These are phyloP conservation scores for Metschnikowia henanensis DNA, from an alignment of 805 yeast genomes.

Conservation along the genomic window DNA sequence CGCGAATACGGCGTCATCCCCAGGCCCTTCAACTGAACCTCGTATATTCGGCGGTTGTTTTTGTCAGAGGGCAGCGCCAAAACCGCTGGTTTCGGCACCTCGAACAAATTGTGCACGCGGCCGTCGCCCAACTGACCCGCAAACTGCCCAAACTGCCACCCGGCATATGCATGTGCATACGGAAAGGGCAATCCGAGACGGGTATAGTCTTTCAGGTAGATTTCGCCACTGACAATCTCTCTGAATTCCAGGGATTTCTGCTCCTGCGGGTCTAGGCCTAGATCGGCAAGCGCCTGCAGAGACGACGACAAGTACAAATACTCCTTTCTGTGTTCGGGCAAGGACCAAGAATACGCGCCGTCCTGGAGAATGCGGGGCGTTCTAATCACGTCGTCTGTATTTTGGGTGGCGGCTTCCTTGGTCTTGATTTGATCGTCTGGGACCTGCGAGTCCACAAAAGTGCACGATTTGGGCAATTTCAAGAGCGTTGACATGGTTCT, in stretches of 20 bases:
- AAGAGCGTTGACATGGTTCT: conserved; percentile 21
- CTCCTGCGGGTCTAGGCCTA: conserved; percentile 50
- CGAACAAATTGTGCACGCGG: conserved; percentile 81
- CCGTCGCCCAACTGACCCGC: conserved; percentile 99
- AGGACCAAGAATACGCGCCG: conserved; percentile 73
- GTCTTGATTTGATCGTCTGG: conserved; percentile 34
- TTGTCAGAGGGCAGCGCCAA: conserved; percentile 2
- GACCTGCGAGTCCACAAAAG: conserved; percentile 26
- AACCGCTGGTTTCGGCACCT: conserved; percentile 44
- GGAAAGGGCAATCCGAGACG: conserved; percentile 53
- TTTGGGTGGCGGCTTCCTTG: conserved; percentile 27
- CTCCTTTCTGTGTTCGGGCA: conserved; percentile 61
- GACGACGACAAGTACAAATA: conserved; percentile 59
- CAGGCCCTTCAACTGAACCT: conserved; percentile 86
- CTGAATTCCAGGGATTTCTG: conserved; percentile 46
- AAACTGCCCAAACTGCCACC: conserved; percentile 94
- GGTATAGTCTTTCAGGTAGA: conserved; percentile 26
- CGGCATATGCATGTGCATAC: conserved; percentile 90
- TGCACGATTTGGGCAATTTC: conserved; percentile 30
- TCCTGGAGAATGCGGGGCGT: conserved; percentile 41
- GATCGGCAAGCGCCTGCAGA: conserved; percentile 55
- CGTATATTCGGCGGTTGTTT: conserved; percentile 45
- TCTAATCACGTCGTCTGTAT: conserved; percentile 31
- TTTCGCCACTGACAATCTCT: conserved; percentile 61
- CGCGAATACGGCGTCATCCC: conserved; percentile 92